phyloP scores from a whole-genome alignment of 208 protist species.

The Trypanosoma brucei region DNA sequence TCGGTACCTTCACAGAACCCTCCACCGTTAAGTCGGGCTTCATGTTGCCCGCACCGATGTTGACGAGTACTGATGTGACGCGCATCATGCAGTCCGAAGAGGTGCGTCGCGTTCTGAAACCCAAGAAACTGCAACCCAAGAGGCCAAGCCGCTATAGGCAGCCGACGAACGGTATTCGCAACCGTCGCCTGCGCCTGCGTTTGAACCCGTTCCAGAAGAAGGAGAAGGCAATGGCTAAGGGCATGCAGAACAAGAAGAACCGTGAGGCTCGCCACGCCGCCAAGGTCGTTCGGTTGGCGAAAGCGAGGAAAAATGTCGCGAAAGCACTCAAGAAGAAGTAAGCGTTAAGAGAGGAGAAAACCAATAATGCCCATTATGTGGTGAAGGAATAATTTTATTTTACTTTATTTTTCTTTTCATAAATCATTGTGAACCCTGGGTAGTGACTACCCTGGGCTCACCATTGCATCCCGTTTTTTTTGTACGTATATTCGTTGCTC shows the following conservation, averaged over 20 bases:
- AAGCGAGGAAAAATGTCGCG: conserved; percentile 48
- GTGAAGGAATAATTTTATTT: conserved; percentile 4
- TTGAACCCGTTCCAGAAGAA: conserved; percentile 75
- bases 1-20: conserved; percentile 84
- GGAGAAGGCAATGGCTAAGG: conserved; percentile 47
- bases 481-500: not conserved
- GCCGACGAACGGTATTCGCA: conserved; percentile 69
- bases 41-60: conserved; percentile 58
- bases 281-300: conserved; percentile 30
- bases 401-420: conserved; percentile 5
- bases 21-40: conserved; percentile 90
- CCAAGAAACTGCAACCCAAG: conserved; percentile 68
- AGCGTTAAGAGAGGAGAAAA: conserved; percentile 7
- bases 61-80: conserved; percentile 72
- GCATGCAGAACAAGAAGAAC: conserved; percentile 46
- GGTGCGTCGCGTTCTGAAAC: conserved; percentile 68
- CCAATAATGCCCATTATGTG: not conserved
- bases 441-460: too few species aligned
- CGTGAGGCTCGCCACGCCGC: conserved; percentile 42
- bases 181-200: conserved; percentile 73
- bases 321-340: conserved; percentile 38
- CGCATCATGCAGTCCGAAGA: conserved; percentile 83
- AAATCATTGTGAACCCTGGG: too few species aligned
- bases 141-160: conserved; percentile 44
- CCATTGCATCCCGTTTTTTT: not conserved